These are phyloP conservation scores for Isabelozyma gotoi DNA, from an alignment of 805 yeast species.

Conservation along the genomic window DNA sequence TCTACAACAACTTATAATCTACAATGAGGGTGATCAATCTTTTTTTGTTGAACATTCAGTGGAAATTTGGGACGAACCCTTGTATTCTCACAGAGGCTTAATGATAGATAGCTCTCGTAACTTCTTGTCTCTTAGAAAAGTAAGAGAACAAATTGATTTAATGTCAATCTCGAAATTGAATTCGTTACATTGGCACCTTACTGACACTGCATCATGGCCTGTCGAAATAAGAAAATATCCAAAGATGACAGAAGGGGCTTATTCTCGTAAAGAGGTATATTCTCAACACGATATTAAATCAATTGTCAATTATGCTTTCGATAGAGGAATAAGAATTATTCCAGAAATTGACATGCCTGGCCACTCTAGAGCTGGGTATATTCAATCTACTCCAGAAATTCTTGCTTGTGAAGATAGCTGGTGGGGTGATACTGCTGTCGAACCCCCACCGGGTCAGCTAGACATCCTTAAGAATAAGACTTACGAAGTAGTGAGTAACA, in stretches of 20 bases:
- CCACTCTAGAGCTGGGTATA: conserved; percentile 41
- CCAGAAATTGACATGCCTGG: conserved; percentile 46
- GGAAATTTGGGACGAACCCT: conserved; percentile 31
- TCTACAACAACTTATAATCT: conserved; percentile 38
- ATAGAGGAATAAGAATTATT: conserved; percentile 38
- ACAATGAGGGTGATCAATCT: conserved; percentile 12
- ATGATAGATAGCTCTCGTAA: conserved; percentile 41
- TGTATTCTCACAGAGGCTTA: conserved; percentile 37
- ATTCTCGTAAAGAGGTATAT: conserved; percentile 28
- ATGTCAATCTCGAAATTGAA: conserved; percentile 40
- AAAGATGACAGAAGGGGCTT: conserved; percentile 38
- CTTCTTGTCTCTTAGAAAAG: conserved; percentile 21
- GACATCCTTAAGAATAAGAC: conserved; percentile 30
- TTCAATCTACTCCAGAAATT: conserved; percentile 15
- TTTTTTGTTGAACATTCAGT: conserved; percentile 33
- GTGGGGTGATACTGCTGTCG: conserved; percentile 31
- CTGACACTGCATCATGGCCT: conserved; percentile 44
- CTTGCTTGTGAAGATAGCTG: conserved; percentile 29
- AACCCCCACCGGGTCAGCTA: conserved; percentile 44
- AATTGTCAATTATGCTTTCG: conserved; percentile 30
- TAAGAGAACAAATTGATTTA: conserved; percentile 35
- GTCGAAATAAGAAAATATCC: conserved; percentile 29
- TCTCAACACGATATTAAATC: conserved; percentile 22
- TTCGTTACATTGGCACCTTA: conserved; percentile 41
- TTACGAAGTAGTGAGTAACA: conserved; percentile 29